Base-by-base conservation (phyloP, 2,329 filamentous ascomycete species). In the Trichoderma lentiforme region DNA sequence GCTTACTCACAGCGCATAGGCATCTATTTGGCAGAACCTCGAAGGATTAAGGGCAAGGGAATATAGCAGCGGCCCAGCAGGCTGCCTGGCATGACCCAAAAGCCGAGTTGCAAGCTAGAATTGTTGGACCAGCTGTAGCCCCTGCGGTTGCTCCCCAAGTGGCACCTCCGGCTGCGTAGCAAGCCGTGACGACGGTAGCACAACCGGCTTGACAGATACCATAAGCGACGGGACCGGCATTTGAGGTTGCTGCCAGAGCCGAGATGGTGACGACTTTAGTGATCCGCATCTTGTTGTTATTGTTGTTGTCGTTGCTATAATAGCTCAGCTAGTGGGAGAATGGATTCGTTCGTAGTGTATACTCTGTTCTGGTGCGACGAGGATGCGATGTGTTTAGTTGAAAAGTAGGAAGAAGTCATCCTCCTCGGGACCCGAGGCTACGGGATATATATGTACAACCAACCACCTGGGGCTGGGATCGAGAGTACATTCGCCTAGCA, bases 171-270 rank as follows among this genome's bases (percentile, higher is more conserved):
- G 81, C 84, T 2, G 76, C 51, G 62, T 86, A 86, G 72, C 84
- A 86, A 0, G 84, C 82, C 72, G 80, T 81, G 0, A 85, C 84
- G 0, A 86, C 75, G 0, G 72, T 73, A 1, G 84, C 75, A 18
- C 85, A 86, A 6, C 84, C 83, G 0, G 82, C 81, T 74, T 87
- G 84, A 60, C 82, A 86, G 14, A 14, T 47, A n/a, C 1, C 75
- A 76, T 18, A 60, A 1, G 66, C 56, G 2, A 34, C 9, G 28
- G 66, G 66, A 3, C 66, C 66, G 14, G 66, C 66, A 12, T 28
- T 6, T 6, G 26, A n/a, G 8, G 66, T 15, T 6, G 66, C 7
- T 39, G 26, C 11, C 4, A 61, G 26, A 18, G 36, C 4, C 6
- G 8, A 28, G 34, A 61, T 3, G 26, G 39, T 26, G 7, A 61